A percentile compares a stretch with the other conserved stretches of the same genome.
Evolutionary conservation across 345 rosid species (phyloP).

Genomic region (Toxicodendron radicans): DNA sequence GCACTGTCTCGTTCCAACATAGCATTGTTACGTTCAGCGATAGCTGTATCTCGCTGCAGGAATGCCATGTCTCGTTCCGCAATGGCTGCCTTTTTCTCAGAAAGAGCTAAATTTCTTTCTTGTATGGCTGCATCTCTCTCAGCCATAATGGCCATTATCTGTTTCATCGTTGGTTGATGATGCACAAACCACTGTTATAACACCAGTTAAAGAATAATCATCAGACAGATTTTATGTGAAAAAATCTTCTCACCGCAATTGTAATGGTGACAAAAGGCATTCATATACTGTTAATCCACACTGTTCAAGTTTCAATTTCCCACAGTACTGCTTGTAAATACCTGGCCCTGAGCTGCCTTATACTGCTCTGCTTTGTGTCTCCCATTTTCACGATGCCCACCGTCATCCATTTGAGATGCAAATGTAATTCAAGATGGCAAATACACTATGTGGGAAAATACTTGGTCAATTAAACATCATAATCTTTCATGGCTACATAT

Average conservation of each 20-base stretch:
- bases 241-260: neutral
- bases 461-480: conserved; percentile 24
- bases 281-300: neutral
- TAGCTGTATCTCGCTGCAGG: conserved; percentile 90
- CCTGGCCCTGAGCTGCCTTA: conserved; percentile 90
- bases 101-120: conserved; percentile 83
- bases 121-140: conserved; percentile 96
- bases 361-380: conserved; percentile 74
- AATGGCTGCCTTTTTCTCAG: conserved; percentile 89
- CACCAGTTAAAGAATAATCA: conserved; percentile 20
- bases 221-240: neutral
- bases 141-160: conserved; percentile 93
- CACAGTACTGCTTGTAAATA: conserved; percentile 28
- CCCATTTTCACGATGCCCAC: conserved; percentile 92
- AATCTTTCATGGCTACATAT: conserved; percentile 9
- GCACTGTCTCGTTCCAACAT: conserved; percentile 85
- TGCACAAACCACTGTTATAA: conserved; percentile 85
- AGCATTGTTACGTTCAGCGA: conserved; percentile 90
- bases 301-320: neutral
- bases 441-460: conserved; percentile 11
- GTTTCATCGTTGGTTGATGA: conserved; percentile 98
- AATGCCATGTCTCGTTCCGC: conserved; percentile 94
- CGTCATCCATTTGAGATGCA: conserved; percentile 74
- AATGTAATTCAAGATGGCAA: conserved; percentile 9
- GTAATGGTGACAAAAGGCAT: neutral